Evolutionary conservation across 192 early-diverging fungal species (phyloP), one percentile per base, ranked within the genome.

Genomic region (Backusella liffmaniae): DNA sequence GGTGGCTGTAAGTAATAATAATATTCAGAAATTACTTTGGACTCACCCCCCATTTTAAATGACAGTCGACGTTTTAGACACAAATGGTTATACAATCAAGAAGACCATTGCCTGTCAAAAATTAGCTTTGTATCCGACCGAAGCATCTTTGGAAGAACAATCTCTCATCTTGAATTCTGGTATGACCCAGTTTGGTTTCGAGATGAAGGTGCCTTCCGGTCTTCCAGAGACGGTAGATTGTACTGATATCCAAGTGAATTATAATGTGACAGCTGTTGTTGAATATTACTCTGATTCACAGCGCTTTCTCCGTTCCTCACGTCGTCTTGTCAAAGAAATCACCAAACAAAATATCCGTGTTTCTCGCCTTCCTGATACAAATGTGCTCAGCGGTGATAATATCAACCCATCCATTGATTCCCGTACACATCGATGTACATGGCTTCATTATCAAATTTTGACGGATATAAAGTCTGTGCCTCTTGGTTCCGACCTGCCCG

Each of bases 191-290:
- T 72, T 42, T 10, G 70, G 70, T 0, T 72, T 72, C 4, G 70
- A 72, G 21, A 72, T 72, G 70, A 21, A 72, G 18, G 26, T 72
- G 34, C 70, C 70, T 35, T 7, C 41, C 8, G 70, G 70, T 29
- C 23, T 72, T 3, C 70, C 70, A 2, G 70, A 72, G 29, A 72
- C 37, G 0, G 32, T 72, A 0, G 70, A 72, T 34, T 72, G 70
- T 5, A 7, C 70, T 18, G 46, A 72, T 21, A 42, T 72, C 0
- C 23, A 53, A 51, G 70, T 72, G 2, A 18, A 72, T 42, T 72
- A 72, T 29, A 26, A 42, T 3, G 70, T 72, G 2, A 51, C 70
- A 13, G 70, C 70, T 34, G 26, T 53, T 1, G 23, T 51, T 21
- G 30, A 30, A n/a, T 23, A 44, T 49, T 44, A 30, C 30, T 44